A percentile compares a stretch with the other conserved stretches of the same genome.
These are phyloP conservation scores for Prunus padus DNA, from an alignment of 306 rosid genomes.

Conservation along the genomic window DNA sequence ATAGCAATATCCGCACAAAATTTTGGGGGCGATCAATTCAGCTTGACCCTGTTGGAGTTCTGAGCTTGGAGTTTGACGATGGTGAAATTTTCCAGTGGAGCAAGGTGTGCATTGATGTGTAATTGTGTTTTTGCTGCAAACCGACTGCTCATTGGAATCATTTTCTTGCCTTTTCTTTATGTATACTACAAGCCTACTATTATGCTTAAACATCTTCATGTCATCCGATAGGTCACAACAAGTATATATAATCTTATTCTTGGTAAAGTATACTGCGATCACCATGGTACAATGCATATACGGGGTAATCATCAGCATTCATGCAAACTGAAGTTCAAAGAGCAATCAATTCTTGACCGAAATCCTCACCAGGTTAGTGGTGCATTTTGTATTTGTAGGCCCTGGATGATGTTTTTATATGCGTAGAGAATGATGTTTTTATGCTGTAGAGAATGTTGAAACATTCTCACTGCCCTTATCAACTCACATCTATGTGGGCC, in stretches of 20 bases:
- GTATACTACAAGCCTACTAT: not conserved
- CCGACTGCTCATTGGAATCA: constrained; percentile 7
- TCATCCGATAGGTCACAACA: constrained; percentile 72
- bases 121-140: constrained; percentile 17
- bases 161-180: not conserved
- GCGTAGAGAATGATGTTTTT: not conserved
- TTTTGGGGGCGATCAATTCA: constrained; percentile 99
- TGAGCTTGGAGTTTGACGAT: constrained; percentile 85
- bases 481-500: not conserved
- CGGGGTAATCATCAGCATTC: constrained; percentile 84
- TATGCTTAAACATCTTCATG: constrained; percentile 23
- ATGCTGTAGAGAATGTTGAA: not conserved
- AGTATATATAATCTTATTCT: constrained; percentile 89
- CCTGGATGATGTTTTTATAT: no score
- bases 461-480: constrained; percentile 6
- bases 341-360: constrained; percentile 91
- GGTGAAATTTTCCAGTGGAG: constrained; percentile 99
- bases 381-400: constrained; percentile 5
- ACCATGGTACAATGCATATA: constrained; percentile 90
- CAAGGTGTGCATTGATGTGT: constrained; percentile 54
- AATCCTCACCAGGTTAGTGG: constrained; percentile 89
- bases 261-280: constrained; percentile 92
- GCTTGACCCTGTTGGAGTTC: constrained; percentile 91
- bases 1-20: constrained; percentile 87
- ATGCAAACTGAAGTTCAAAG: constrained; percentile 84